Evolutionary conservation across 305 asterid genomes (phyloP).

Genomic region (Rubia balearica): DNA sequence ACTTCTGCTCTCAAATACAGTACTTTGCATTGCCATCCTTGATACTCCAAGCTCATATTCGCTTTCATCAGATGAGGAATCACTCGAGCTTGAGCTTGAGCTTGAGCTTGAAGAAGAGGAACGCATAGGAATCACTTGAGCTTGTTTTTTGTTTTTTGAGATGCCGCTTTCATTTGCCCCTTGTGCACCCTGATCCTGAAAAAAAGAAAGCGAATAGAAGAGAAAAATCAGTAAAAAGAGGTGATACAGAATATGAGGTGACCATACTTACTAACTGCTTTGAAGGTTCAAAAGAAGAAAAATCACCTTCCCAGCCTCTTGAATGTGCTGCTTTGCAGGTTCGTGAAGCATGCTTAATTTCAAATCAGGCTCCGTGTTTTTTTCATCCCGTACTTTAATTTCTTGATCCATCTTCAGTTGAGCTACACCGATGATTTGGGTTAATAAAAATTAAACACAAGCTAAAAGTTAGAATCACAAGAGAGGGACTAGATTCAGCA

Average conservation of each 20-base stretch:
- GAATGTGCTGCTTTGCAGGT: conserved; percentile 96
- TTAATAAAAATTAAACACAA: conserved; percentile 4
- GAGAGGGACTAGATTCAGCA: neutral
- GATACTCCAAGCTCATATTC: neutral
- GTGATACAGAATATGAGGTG: neutral
- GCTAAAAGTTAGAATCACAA: conserved; percentile 11
- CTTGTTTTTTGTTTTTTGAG: neutral
- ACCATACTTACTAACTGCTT: neutral
- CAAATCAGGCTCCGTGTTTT: conserved; percentile 77
- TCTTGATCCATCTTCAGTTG: conserved; percentile 89
- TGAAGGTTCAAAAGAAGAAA: neutral
- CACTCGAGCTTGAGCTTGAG: neutral
- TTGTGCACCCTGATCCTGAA: neutral
- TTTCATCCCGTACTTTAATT: conserved; percentile 79
- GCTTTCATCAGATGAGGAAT: neutral
- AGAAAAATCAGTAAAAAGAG: neutral
- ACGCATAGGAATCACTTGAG: neutral
- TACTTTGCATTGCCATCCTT: no score
- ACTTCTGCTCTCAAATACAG: no score
- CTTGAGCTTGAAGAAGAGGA: neutral
- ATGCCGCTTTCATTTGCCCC: neutral
- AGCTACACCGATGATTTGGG: conserved; percentile 47
- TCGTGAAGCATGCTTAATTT: conserved; percentile 91
- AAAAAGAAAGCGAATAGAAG: neutral
- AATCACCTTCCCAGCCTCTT: conserved; percentile 87